Evolutionary conservation across 768 basidiomycete species (phyloP), one percentile per base, ranked within the genome.

Genomic region (Ramaria sp.): DNA sequence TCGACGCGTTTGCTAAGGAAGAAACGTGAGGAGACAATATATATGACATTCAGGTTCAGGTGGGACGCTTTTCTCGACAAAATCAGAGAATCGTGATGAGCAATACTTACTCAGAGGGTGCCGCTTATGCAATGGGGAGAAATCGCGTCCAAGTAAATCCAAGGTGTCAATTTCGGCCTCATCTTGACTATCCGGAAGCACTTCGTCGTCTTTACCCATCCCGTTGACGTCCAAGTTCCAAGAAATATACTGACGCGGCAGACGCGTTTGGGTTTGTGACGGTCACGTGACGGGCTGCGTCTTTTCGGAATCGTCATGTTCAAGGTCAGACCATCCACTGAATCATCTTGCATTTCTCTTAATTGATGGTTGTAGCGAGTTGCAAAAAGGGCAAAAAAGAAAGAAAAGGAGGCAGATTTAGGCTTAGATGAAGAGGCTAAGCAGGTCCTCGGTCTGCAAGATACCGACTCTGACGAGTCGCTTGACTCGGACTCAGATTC

Each of bases 401-500:
- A 73, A 59, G 74, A 83, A 63, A 73, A 82, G 61, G 84, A 85
- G 59, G 82, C 84, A 66, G 77, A 80, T 51, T 74, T 84, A 37
- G 83, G 80, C 0, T 62, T 86, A 5, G 80, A 86, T 57, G 78
- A 76, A 34, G 83, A 82, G n/a, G 72, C 74, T 72, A 85, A 77
- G 64, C 80, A 79, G 49, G 65, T 81, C 37, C 69, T 88, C 12
- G 87, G 85, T 24, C 65, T 89, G 60, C 75, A 87, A 42, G 83
- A 88, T 61, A 86, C 85, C 0, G 84, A 89, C 67, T 85, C 85
- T 31, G 84, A 86, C 48, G 86, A 87, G 69, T 66, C 77, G 63
- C 75, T 76, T 12, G 80, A 75, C 51, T 60, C 63, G 22, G 53
- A 64, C 53, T 67, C 62, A 12, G 54, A 37, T n/a, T 22, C 34